Base-by-base conservation (phyloP, 331 rosid genomes). In the Stylosanthes scabra region DNA sequence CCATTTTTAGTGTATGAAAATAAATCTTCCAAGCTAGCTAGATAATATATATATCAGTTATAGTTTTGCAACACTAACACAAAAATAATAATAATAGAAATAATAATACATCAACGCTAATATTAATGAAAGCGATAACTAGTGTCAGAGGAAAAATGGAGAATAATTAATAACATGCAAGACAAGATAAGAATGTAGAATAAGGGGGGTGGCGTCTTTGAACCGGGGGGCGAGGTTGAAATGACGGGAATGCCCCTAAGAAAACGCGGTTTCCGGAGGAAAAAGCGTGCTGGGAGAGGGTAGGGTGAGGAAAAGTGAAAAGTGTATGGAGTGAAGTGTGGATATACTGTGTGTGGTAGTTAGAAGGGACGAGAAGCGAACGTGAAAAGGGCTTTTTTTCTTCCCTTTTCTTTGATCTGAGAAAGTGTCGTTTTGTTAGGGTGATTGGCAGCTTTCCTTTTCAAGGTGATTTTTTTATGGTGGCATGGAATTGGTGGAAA, bases 211-310 rank as follows among this genome's bases (percentile, higher is more conserved):
- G 5, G 20, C 3, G 31, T 11, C 15, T 49, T 4, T 29, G 29
- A 60, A 34, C 4, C 39, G 10, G 65, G 31, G 29, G 9, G 20
- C 8, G 2, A n/a, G 47, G 3, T 2, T 5, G 50, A 29, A 42
- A 55, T 77, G 70, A 72, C 85, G 47, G n/a, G 28, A 25, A 56
- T 44, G 73, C 44, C 80, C 81, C 27, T 41, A 6, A 50, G 55
- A 70, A 59, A 42, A 85, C 89, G 88, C 92, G 88, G 82, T 83
- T 82, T 82, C 76, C 2, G 74, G 44, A 41, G 39, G 31, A 8
- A 50, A 12, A 52, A 52, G 20, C 8, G 56, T 15, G 7, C 20
- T 7, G 20, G 20, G 56, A 3, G 16, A 52, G 58, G 58, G 28
- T 52, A 52, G 7, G 8, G 58, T 52, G 58, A 52, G 58, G 14